Evolutionary conservation across 495 filamentous ascomycete species (phyloP).

Genomic region (Aspergillus carlsbadensis): DNA sequence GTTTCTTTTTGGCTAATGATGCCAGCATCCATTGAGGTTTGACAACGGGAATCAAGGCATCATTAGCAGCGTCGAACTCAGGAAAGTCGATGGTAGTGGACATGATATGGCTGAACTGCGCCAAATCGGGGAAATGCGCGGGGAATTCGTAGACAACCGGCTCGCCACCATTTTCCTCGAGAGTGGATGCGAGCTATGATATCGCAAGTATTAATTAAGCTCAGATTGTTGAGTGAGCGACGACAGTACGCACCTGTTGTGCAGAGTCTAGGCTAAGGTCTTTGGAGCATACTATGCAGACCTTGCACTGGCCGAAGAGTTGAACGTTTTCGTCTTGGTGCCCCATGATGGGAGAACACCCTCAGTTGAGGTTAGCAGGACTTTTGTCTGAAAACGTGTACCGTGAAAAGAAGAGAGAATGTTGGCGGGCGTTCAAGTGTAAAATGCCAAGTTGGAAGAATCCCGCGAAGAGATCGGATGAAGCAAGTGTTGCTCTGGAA

Average conservation of each 20-base stretch:
- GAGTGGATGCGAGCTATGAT: conserved; percentile 33
- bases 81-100: conserved; percentile 85
- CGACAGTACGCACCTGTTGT: conserved; percentile 35
- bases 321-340: conserved; percentile 27
- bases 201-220: too few species aligned
- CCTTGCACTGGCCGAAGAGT: conserved; percentile 44
- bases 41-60: conserved; percentile 78
- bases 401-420: background rate
- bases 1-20: conserved; percentile 63
- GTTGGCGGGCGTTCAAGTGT: too few species aligned
- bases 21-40: conserved; percentile 75
- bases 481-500: background rate
- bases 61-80: conserved; percentile 67
- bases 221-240: conserved; percentile 3
- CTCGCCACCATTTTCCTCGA: conserved; percentile 56
- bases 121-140: conserved; percentile 49
- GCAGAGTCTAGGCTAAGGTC: conserved; percentile 45
- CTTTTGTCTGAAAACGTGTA: background rate
- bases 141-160: conserved; percentile 43
- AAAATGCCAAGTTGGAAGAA: background rate
- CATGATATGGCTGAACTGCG: conserved; percentile 76
- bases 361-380: background rate
- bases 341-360: conserved; percentile 27
- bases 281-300: conserved; percentile 47
- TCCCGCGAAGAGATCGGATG: background rate